Conservation (phyloP, 1,284 basidiomycete genomes). For the Trametes polyzona region DNA sequence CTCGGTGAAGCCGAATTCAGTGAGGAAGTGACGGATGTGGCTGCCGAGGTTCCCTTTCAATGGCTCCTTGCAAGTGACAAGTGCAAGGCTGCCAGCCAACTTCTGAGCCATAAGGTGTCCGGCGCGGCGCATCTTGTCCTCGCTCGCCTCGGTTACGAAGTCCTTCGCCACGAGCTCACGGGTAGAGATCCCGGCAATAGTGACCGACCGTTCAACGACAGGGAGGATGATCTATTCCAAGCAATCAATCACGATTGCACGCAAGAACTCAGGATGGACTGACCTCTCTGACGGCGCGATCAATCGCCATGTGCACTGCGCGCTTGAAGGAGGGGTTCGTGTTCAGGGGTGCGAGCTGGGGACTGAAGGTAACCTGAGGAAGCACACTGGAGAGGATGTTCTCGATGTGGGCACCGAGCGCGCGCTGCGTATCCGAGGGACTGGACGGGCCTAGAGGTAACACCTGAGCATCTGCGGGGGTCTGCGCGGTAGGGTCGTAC, state of each 20-base stretch:
- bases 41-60: slow-evolving; percentile 91
- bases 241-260: not conserved
- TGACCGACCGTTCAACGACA: slow-evolving; percentile 98
- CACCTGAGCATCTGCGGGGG: slow-evolving; percentile 59
- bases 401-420: slow-evolving; percentile 73
- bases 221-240: slow-evolving; percentile 92
- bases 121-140: slow-evolving; percentile 89
- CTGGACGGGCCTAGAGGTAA: slow-evolving; percentile 59
- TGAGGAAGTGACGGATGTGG: slow-evolving; percentile 82
- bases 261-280: not conserved
- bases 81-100: slow-evolving; percentile 93
- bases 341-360: slow-evolving; percentile 73
- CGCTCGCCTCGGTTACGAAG: slow-evolving; percentile 93
- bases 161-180: slow-evolving; percentile 96
- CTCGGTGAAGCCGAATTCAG: slow-evolving; percentile 88
- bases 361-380: slow-evolving; percentile 80
- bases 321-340: slow-evolving; percentile 88
- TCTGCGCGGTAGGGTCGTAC: slow-evolving; percentile 55
- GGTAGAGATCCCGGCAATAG: slow-evolving; percentile 98
- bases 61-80: slow-evolving; percentile 99
- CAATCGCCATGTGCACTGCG: slow-evolving; percentile 90
- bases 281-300: slow-evolving; percentile 93
- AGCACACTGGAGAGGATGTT: slow-evolving; percentile 78
- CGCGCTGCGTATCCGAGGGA: slow-evolving; percentile 62
- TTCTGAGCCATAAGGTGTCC: slow-evolving; percentile 98